These are phyloP conservation scores for Raffaelea albimanens DNA, from an alignment of 2,329 filamentous ascomycete genomes.

Conservation along the genomic window DNA sequence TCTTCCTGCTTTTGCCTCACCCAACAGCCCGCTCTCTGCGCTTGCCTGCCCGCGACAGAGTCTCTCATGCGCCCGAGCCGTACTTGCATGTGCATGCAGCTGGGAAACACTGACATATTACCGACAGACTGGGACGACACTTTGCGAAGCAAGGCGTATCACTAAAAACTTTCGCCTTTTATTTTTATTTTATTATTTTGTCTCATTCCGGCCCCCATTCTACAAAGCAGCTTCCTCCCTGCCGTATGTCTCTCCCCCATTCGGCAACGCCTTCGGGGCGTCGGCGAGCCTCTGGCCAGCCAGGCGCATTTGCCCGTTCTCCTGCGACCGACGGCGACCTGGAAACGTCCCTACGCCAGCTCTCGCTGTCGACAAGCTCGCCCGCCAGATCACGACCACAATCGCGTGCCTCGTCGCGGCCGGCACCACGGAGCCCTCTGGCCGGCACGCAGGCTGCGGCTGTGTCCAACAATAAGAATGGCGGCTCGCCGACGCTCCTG, in stretches of 20 bases:
- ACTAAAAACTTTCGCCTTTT: too few species aligned
- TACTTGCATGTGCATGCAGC: too few species aligned
- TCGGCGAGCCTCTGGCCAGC: background rate
- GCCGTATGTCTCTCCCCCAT: background rate
- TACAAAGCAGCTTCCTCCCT: background rate
- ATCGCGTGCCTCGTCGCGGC: too few species aligned
- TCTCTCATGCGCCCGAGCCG: too few species aligned
- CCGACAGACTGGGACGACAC: too few species aligned
- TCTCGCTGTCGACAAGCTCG: constrained; percentile 12
- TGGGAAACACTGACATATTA: too few species aligned
- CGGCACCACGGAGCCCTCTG: constrained; percentile 35
- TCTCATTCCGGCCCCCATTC: background rate
- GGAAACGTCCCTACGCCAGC: constrained; percentile 15
- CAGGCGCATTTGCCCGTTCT: background rate
- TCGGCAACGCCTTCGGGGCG: background rate
- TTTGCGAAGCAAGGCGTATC: too few species aligned
- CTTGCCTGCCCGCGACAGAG: too few species aligned
- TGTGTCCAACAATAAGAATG: background rate
- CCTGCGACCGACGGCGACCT: constrained; percentile 8
- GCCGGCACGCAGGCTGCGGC: constrained; percentile 8
- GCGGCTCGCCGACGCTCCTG: constrained; percentile 37
- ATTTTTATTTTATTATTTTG: background rate
- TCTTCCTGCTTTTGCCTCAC: too few species aligned
- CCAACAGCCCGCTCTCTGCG: too few species aligned
- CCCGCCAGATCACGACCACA: too few species aligned